Base-by-base conservation (phyloP, 2,329 filamentous ascomycete species). In the Bipolaris gigantea region DNA sequence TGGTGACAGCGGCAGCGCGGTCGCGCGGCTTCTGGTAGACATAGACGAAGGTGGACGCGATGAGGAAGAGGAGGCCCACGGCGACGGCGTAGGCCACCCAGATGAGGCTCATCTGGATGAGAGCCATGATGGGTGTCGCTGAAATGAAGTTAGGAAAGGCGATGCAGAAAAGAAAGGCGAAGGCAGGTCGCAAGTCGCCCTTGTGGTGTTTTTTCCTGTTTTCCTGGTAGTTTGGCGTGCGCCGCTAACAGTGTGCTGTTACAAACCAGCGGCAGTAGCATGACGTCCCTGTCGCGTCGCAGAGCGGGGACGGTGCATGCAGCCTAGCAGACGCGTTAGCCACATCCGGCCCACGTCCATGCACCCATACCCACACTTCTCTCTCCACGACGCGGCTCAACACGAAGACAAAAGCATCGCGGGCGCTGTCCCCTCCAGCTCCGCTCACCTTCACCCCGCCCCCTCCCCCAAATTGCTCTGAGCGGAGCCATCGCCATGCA, bases 81-180 rank as follows among this genome's bases (percentile, higher is more conserved):
- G 90, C 92, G 55, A 93, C 84, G 57, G 88, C 90, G 75, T 97
- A 99, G 49, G 92, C 85, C 58, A 94, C 87, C 94, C 94, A 99
- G 75, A 97, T 97, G 63, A 97, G 82, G 70, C 89, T 90, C 50
- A 89, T 89, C 74, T 95, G 92, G 59, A 97, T 85, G 72, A 94
- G 79, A 45, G 83, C 83, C 85, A 87, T 87, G 59, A 53, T 61
- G 59, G 23, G 8, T 15, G 30, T 21, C 27, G 27, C 27, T 4
- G 27, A 30, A 13, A 5, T 5, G 27, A 11, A 30, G 13, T 30
- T 30, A 30, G 27, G 27, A 30, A 30, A 27, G 10, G 25, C 25
- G 25, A 27, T 10, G 25, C 25, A 27, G 27, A 11, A 30, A 30
- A 30, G 27, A 30, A 11, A 30, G 13, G 27, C 27, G 27, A 30